Evolutionary conservation across 352 stramenopile genomes (phyloP).

Genomic region (Lagenidium sp.): DNA sequence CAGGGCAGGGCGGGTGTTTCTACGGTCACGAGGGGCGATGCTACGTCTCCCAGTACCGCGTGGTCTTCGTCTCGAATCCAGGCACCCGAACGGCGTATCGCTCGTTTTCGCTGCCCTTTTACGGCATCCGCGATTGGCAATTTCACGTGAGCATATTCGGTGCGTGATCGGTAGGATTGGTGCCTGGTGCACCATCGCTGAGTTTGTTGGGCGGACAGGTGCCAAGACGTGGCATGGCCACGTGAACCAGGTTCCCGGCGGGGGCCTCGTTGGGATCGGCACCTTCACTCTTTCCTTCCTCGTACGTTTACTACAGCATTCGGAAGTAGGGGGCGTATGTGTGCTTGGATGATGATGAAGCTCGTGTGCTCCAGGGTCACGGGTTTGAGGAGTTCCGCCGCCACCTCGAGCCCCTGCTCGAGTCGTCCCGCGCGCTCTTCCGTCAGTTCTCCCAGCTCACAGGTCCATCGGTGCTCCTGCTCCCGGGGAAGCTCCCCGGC

Average conservation of each 20-base stretch:
- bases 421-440: constrained; percentile 39
- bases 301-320: constrained; percentile 16
- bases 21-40: constrained; percentile 57
- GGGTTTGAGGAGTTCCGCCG: constrained; percentile 73
- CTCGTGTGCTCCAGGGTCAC: no score
- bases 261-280: constrained; percentile 52
- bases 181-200: not conserved
- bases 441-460: constrained; percentile 37
- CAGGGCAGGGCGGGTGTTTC: constrained; percentile 74
- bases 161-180: constrained; percentile 9
- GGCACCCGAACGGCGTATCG: constrained; percentile 29
- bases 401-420: constrained; percentile 52
- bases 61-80: constrained; percentile 52
- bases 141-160: constrained; percentile 57
- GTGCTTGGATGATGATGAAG: no score
- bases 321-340: no score
- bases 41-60: constrained; percentile 72
- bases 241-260: constrained; percentile 60
- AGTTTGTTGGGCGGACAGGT: constrained; percentile 20
- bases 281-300: constrained; percentile 53
- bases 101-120: constrained; percentile 74
- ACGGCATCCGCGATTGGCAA: constrained; percentile 62
- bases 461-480: constrained; percentile 55
- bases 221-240: constrained; percentile 51
- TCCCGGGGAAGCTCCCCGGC: constrained; percentile 47